phyloP scores from a whole-genome alignment of 495 filamentous ascomycete genomes.

The Thermothielavioides terrestris region DNA sequence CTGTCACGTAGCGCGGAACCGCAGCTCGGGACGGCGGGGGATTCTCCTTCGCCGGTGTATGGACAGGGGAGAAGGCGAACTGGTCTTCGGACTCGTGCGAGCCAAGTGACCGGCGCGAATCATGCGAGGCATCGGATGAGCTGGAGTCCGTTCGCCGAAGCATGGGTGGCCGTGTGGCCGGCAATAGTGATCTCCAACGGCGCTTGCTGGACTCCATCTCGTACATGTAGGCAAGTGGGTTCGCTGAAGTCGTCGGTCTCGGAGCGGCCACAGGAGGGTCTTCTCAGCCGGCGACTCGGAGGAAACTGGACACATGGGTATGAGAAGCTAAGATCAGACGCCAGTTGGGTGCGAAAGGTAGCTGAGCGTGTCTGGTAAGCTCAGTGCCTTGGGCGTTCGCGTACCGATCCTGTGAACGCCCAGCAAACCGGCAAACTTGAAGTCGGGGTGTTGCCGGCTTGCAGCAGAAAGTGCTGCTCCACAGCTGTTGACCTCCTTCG shows the following conservation, averaged over 20 bases:
- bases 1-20: not conserved
- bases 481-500: too few species aligned
- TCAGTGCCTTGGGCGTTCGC: too few species aligned
- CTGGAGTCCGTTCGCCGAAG: conserved; percentile 27
- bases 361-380: too few species aligned
- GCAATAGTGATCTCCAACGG: not conserved
- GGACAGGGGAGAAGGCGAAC: conserved; percentile 16
- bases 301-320: too few species aligned
- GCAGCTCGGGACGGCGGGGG: conserved; percentile 4
- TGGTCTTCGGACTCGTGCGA: conserved; percentile 17
- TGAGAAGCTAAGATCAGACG: too few species aligned
- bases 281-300: too few species aligned
- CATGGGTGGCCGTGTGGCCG: conserved; percentile 16
- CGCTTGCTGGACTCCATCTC: not conserved
- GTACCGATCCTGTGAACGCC: too few species aligned
- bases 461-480: too few species aligned
- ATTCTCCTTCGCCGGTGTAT: conserved; percentile 15
- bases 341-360: too few species aligned
- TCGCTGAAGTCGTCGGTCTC: not conserved
- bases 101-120: not conserved
- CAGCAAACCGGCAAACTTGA: too few species aligned
- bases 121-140: conserved; percentile 26
- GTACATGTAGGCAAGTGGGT: not conserved
- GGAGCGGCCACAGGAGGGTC: too few species aligned
- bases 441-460: too few species aligned